These are phyloP conservation scores for Parachaetomium inaequale DNA, from an alignment of 495 filamentous ascomycete genomes.

Conservation along the genomic window DNA sequence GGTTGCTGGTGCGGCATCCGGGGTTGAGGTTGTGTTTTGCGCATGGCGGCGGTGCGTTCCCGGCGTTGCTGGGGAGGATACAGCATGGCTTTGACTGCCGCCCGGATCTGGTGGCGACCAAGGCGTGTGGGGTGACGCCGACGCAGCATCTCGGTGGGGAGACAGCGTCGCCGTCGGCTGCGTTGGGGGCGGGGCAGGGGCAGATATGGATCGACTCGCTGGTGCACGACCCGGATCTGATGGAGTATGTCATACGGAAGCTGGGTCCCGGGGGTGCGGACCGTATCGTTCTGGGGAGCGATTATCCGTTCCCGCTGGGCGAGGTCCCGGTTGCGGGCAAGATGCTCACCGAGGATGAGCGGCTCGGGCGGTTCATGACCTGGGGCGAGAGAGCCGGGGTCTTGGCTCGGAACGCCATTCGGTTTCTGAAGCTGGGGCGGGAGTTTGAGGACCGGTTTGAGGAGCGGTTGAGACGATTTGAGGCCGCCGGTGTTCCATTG, in stretches of 20 bases:
- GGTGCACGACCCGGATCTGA: slow-evolving; percentile 28
- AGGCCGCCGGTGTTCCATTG: background rate
- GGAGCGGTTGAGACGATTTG: slow-evolving; percentile 15
- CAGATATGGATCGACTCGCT: slow-evolving; percentile 32
- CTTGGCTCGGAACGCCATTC: slow-evolving; percentile 25
- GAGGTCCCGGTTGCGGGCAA: slow-evolving; percentile 29
- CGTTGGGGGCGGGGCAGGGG: slow-evolving; percentile 1
- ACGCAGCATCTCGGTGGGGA: slow-evolving; percentile 19
- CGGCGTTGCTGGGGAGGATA: slow-evolving; percentile 29
- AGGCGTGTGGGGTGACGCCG: slow-evolving; percentile 24
- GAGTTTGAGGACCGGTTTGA: slow-evolving; percentile 24
- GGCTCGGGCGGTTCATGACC: slow-evolving; percentile 25
- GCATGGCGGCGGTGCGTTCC: slow-evolving; percentile 30
- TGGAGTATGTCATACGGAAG: slow-evolving; percentile 28
- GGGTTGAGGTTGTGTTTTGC: slow-evolving; percentile 30
- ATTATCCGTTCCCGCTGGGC: slow-evolving; percentile 32
- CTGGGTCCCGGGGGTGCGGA: slow-evolving; percentile 23
- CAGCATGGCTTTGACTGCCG: slow-evolving; percentile 31
- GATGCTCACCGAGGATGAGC: slow-evolving; percentile 25
- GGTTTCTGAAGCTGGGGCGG: slow-evolving; percentile 23
- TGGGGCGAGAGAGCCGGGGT: slow-evolving; percentile 27
- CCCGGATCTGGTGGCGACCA: slow-evolving; percentile 28
- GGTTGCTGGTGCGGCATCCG: slow-evolving; percentile 26
- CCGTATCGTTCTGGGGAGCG: slow-evolving; percentile 28
- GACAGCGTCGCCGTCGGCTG: background rate